Percentiles rank a stretch among this genome's conserved stretches.
phyloP scores from a whole-genome alignment of 371 early-diverging fungal species.

The Apophysomyces trapeziformis region DNA sequence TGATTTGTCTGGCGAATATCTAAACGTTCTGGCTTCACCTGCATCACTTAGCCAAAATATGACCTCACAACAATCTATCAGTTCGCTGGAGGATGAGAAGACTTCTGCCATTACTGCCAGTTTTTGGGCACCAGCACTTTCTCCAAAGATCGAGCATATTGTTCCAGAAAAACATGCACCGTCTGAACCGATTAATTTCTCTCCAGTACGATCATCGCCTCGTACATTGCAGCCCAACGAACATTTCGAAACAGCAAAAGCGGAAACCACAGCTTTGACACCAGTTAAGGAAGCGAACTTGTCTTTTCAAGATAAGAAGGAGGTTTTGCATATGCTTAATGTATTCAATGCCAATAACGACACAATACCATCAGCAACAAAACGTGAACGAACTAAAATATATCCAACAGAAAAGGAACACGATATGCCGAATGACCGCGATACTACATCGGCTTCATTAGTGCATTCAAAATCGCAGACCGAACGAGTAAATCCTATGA shows the following conservation, averaged over 20 bases:
- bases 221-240: conserved; percentile 20
- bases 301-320: conserved; percentile 28
- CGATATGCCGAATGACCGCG: not conserved
- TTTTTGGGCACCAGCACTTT: conserved; percentile 22
- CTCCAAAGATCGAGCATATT: conserved; percentile 1
- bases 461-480: not conserved
- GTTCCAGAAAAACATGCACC: conserved; percentile 17
- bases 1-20: conserved; percentile 11
- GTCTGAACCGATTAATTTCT: conserved; percentile 26
- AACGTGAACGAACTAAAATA: not conserved
- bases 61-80: not conserved
- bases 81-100: not conserved
- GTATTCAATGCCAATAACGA: conserved; percentile 24
- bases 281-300: conserved; percentile 18
- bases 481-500: not conserved
- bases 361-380: conserved; percentile 18
- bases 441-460: not conserved
- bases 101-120: not conserved
- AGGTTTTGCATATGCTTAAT: conserved; percentile 45
- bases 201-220: not conserved
- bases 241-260: conserved; percentile 29
- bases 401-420: not conserved
- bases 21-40: conserved; percentile 5
- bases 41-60: conserved; percentile 4
- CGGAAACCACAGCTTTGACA: conserved; percentile 6